A percentile compares a stretch with the other conserved stretches of the same genome.
phyloP scores from a whole-genome alignment of 345 rosid genomes.

The Noccaea bulbosa region DNA sequence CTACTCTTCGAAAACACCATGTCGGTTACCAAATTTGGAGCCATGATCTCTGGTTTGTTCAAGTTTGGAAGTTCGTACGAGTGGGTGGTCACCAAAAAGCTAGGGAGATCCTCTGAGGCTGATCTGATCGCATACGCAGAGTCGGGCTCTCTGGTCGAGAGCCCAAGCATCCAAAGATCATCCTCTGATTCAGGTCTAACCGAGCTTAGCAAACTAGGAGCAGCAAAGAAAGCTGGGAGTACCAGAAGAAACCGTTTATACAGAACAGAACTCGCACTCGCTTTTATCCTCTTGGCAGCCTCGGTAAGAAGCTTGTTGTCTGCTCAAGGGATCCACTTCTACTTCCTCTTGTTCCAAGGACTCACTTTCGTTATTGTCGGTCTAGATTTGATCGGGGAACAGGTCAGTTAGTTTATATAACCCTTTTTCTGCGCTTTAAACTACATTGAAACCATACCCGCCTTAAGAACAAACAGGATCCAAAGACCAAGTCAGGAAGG shows the following conservation, averaged over 20 bases:
- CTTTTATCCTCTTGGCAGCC: conserved; percentile 71
- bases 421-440: conserved; percentile 28
- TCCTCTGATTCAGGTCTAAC: conserved; percentile 71
- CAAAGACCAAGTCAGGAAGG: conserved; percentile 27
- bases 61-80: conserved; percentile 83
- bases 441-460: background rate
- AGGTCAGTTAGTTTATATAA: conserved; percentile 52
- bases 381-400: conserved; percentile 92
- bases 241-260: conserved; percentile 63
- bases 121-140: conserved; percentile 76
- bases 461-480: conserved; percentile 1
- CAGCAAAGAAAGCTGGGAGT: conserved; percentile 46
- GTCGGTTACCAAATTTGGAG: conserved; percentile 96
- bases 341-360: conserved; percentile 90
- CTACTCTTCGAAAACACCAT: conserved; percentile 97
- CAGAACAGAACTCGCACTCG: conserved; percentile 75
- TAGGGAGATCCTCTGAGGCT: conserved; percentile 91
- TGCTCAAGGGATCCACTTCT: conserved; percentile 90
- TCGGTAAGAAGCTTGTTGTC: conserved; percentile 77
- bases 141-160: conserved; percentile 53
- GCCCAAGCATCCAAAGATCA: conserved; percentile 52
- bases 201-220: conserved; percentile 59
- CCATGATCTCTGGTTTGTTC: conserved; percentile 92
- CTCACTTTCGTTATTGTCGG: conserved; percentile 79
- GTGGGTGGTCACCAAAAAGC: conserved; percentile 92